Evolutionary conservation across 331 rosid species (phyloP).

Genomic region (Arachis monticola): DNA sequence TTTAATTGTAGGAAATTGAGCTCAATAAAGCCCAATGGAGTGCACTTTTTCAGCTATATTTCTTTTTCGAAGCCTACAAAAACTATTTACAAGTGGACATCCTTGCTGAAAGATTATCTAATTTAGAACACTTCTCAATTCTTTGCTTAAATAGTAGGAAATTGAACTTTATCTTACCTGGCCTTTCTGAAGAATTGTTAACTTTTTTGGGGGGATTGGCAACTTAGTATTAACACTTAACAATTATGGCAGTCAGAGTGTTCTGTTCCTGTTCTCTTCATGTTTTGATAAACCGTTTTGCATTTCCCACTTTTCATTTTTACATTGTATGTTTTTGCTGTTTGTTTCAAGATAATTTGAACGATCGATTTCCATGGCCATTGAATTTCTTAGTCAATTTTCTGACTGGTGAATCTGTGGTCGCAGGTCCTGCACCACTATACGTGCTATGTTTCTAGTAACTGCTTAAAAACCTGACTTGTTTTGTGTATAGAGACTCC

Average conservation of each 20-base stretch:
- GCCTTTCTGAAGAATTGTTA: slow-evolving; percentile 29
- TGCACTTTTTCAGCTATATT: slow-evolving; percentile 83
- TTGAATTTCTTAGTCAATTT: slow-evolving; percentile 55
- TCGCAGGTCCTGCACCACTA: slow-evolving; percentile 94
- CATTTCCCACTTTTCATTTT: slow-evolving; percentile 26
- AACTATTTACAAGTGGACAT: slow-evolving; percentile 95
- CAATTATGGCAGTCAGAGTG: slow-evolving; percentile 32
- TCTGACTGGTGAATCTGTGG: slow-evolving; percentile 85
- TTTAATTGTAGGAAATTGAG: slow-evolving; percentile 78
- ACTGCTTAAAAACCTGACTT: slow-evolving; percentile 69
- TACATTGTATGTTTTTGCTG: slow-evolving; percentile 16
- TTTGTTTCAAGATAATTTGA: slow-evolving; percentile 38
- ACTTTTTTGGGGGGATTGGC: neutral
- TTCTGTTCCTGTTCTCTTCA: slow-evolving; percentile 17
- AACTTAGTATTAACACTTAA: neutral
- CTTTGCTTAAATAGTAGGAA: slow-evolving; percentile 11
- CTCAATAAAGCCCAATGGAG: slow-evolving; percentile 84
- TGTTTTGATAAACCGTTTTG: slow-evolving; percentile 29
- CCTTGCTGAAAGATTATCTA: slow-evolving; percentile 52
- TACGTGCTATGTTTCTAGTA: slow-evolving; percentile 81
- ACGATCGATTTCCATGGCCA: slow-evolving; percentile 42
- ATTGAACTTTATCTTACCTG: slow-evolving; percentile 9
- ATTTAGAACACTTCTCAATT: slow-evolving; percentile 1
- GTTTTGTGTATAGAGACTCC: slow-evolving; percentile 58
- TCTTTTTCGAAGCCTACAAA: slow-evolving; percentile 88